Conservation (phyloP, 371 early-diverging fungal species). For the Homolaphlyctis polyrhiza region DNA sequence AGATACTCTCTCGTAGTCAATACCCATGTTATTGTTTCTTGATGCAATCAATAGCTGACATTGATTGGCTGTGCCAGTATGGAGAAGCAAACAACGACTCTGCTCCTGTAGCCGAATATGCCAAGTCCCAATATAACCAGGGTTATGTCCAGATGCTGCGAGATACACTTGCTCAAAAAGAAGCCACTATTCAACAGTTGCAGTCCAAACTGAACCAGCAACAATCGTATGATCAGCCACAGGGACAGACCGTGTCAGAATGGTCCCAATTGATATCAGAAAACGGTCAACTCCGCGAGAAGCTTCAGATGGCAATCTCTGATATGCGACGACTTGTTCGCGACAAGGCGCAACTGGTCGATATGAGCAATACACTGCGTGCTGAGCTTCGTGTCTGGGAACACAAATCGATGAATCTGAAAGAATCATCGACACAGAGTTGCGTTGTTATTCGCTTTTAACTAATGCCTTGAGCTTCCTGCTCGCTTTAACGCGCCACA, state of each 20-base stretch:
- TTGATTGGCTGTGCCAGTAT: not conserved
- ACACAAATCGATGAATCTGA: not conserved
- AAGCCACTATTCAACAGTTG: no score
- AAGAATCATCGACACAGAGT: not conserved
- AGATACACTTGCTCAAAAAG: no score
- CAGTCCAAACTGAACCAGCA: no score
- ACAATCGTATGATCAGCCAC: no score
- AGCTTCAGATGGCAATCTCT: conserved; percentile 13
- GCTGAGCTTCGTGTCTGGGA: conserved; percentile 16
- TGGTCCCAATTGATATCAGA: conserved; percentile 5
- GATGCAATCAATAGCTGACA: no score
- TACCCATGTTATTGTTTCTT: no score
- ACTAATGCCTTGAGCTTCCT: no score
- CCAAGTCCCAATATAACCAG: no score
- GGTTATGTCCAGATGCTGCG: no score
- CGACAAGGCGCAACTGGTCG: conserved; percentile 23
- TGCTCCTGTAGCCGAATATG: not conserved
- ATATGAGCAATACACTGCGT: conserved; percentile 30
- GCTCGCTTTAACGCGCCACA: no score
- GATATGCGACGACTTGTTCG: conserved; percentile 14
- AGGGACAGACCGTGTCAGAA: not conserved
- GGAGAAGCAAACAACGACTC: not conserved
- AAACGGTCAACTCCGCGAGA: conserved; percentile 12
- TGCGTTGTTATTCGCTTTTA: no score
- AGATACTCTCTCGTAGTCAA: no score